phyloP scores from a whole-genome alignment of 2,329 filamentous ascomycete species.

The Colletotrichum sp. region DNA sequence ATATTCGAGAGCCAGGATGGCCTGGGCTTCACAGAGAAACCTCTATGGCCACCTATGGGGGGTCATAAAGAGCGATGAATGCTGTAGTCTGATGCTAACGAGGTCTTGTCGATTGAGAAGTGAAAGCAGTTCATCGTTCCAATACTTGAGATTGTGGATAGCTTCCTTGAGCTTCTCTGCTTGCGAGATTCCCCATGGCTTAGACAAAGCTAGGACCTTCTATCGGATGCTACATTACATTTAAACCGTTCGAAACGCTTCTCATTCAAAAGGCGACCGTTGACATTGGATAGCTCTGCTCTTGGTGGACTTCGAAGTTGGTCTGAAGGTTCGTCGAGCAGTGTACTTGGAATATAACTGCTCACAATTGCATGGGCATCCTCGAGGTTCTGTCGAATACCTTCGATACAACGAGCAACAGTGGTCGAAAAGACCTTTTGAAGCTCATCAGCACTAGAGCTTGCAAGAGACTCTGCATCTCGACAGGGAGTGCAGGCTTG shows the following conservation, averaged over 20 bases:
- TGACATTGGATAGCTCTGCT: not conserved
- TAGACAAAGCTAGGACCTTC: not conserved
- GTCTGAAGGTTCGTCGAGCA: not conserved
- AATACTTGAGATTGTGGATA: not conserved
- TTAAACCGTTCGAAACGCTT: not conserved
- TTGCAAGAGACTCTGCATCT: not conserved
- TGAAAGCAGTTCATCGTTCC: not conserved
- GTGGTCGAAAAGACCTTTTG: not conserved
- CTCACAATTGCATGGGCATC: not conserved
- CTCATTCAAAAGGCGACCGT: not conserved
- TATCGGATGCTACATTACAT: not conserved
- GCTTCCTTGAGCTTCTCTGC: not conserved
- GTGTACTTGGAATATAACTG: not conserved
- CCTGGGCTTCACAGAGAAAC: too few relatives aligned
- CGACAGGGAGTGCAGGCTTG: not conserved
- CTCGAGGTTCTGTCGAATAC: not conserved
- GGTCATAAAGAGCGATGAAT: not conserved
- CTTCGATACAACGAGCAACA: not conserved
- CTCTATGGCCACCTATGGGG: too few relatives aligned
- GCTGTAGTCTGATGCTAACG: not conserved
- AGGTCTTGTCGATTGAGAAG: not conserved
- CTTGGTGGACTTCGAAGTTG: not conserved
- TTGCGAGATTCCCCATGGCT: not conserved
- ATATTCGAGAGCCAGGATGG: too few relatives aligned
- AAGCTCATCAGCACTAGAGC: not conserved